Conservation (phyloP, 1,284 basidiomycete species). For the Ustilago cynodontis region DNA sequence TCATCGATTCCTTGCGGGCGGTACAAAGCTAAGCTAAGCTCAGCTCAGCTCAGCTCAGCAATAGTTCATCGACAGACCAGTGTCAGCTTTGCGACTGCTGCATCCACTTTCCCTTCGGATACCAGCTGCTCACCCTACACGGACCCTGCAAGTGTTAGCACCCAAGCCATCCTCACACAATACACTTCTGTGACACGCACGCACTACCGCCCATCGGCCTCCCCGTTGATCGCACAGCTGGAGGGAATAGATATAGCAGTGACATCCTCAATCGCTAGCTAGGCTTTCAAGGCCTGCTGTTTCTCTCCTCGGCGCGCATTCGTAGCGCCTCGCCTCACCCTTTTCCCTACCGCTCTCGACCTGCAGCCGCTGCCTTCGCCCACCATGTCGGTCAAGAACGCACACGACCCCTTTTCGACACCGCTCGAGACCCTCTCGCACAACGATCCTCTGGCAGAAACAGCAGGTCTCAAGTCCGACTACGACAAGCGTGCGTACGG, state of each 20-base stretch:
- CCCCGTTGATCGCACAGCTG: background rate
- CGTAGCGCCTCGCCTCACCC: conserved; percentile 24
- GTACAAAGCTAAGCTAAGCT: too few species aligned
- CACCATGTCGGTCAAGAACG: conserved; percentile 36
- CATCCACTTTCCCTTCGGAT: background rate
- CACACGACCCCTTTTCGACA: conserved; percentile 30
- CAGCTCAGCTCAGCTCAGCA: too few species aligned
- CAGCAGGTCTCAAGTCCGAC: conserved; percentile 48
- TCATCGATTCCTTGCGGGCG: background rate
- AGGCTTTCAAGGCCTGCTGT: conserved; percentile 12
- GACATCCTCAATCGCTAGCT: background rate
- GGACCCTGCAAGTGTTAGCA: background rate
- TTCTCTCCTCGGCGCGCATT: conserved; percentile 12
- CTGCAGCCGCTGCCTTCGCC: background rate
- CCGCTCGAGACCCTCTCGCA: conserved; percentile 40
- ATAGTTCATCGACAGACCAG: background rate
- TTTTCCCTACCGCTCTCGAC: background rate
- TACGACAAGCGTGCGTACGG: conserved; percentile 57
- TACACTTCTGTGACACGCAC: background rate
- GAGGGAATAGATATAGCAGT: background rate
- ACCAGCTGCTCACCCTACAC: background rate
- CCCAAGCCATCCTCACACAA: background rate
- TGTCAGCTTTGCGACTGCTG: background rate
- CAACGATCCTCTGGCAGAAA: conserved; percentile 33
- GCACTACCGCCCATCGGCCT: background rate